Base-by-base conservation (phyloP, 1,139 yeast species). In the Pichia inconspicua region DNA sequence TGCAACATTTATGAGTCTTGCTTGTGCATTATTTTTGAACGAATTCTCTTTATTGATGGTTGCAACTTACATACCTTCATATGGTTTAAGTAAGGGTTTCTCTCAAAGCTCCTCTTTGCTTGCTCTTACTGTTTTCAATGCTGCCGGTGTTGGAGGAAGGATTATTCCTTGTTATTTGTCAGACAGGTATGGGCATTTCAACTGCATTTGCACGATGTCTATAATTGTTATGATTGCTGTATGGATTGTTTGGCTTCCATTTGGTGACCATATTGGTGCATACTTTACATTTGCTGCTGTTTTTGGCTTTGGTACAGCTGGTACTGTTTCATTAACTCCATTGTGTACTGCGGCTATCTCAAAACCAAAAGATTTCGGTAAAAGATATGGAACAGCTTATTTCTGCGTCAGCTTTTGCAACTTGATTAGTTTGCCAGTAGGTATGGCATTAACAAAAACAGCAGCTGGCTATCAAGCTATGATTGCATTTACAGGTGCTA, bases 91-190 rank as follows among this genome's bases (percentile, higher is more conserved):
- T 14, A 71, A 71, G 48, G 85, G 85, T 0, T 70, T 72, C 58
- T 64, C 76, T 6, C 76, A 75, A 53, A 69, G 78, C n/a, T 63
- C 69, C 7, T 69, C 84, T 0, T 75, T 77, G 56, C 56, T 77
- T 14, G 62, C 81, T 32, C 67, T 80, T 37, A 79, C 86, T 0
- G 69, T 77, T 10, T 69, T 73, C 56, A 82, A 80, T 63, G 82
- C 80, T 1, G 67, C 77, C 2, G 86, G 87, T 6, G 70, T 80
- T 15, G 54, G 73, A 4, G 88, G 87, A 1, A 66, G 88, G 51
- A 72, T 73, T 48, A 55, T 78, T 7, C 82, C 86, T 0, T 80
- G 82, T 0, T 62, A 68, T 31, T 54, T 74, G 10, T 73, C 81
- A 0, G 84, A 83, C 50, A 76, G 68, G 49, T 71, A 62, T 50